These are phyloP conservation scores for Primulina huaijiensis DNA, from an alignment of 257 asterid genomes.

Conservation along the genomic window DNA sequence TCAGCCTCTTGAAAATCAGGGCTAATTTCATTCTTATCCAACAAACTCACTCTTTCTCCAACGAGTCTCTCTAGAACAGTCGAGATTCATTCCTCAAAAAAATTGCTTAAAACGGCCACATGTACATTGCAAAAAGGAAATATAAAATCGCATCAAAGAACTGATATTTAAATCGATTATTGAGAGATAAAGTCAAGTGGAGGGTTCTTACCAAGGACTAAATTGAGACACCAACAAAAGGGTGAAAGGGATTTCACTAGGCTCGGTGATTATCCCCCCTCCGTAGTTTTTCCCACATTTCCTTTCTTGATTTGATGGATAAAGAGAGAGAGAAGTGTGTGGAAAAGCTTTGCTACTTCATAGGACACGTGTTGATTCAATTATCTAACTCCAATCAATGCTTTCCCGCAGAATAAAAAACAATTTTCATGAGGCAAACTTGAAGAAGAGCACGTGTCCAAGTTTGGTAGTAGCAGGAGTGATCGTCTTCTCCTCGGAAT, in stretches of 20 bases:
- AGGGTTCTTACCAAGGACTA: conserved; percentile 43
- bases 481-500: not conserved
- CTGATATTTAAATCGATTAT: no score
- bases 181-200: not conserved
- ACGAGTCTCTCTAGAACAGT: no score
- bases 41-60: not conserved
- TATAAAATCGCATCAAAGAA: conserved; percentile 28
- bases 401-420: conserved; percentile 22
- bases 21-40: conserved; percentile 15
- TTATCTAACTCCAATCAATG: conserved; percentile 83
- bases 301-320: conserved; percentile 3
- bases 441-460: conserved; percentile 59
- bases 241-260: conserved; percentile 26
- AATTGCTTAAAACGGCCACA: conserved; percentile 7
- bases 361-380: conserved; percentile 80
- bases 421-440: conserved; percentile 39
- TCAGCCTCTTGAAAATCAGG: conserved; percentile 45
- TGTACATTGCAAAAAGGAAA: conserved; percentile 22
- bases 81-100: conserved; percentile 39
- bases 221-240: conserved; percentile 25
- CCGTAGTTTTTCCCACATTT: conserved; percentile 15
- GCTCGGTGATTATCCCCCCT: conserved; percentile 26
- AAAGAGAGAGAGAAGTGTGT: conserved; percentile 23
- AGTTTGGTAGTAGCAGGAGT: not conserved
- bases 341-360: conserved; percentile 42